Percentiles rank a stretch among this genome's conserved stretches.
Evolutionary conservation across 1,139 yeast species (phyloP).

Genomic region (Geotrichum restrictum): DNA sequence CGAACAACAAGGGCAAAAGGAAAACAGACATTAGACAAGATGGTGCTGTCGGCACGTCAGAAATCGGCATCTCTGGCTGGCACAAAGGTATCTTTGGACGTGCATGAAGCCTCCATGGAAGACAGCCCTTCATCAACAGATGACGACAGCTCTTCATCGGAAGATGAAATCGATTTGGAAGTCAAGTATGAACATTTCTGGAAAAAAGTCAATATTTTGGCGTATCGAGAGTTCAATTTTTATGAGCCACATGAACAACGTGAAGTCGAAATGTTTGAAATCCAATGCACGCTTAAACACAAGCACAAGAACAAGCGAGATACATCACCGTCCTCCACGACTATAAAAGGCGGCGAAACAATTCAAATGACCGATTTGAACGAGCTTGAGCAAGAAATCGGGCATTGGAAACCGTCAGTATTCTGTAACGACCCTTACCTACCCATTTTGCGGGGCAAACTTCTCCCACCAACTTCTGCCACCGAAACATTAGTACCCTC

Average conservation of each 20-base stretch:
- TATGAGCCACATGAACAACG: slow-evolving; percentile 36
- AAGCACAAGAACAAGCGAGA: not conserved
- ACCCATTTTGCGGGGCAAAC: slow-evolving; percentile 11
- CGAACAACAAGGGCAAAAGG: slow-evolving; percentile 16
- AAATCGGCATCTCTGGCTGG: not conserved
- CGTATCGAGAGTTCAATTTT: slow-evolving; percentile 39
- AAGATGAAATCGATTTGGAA: not conserved
- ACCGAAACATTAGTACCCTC: not conserved
- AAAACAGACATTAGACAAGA: slow-evolving; percentile 14
- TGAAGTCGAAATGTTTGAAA: slow-evolving; percentile 65
- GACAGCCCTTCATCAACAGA: not conserved
- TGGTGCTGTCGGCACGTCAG: slow-evolving; percentile 14
- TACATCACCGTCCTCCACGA: not conserved
- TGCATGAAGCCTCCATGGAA: not conserved
- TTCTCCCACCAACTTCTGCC: not conserved
- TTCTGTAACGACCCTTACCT: slow-evolving; percentile 30
- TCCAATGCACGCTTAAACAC: slow-evolving; percentile 44
- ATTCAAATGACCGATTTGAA: not conserved
- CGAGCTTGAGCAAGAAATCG: not conserved
- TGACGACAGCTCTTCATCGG: slow-evolving; percentile 3
- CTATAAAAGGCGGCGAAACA: not conserved
- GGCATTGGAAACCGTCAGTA: slow-evolving; percentile 49
- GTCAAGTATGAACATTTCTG: slow-evolving; percentile 28
- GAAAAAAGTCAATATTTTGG: slow-evolving; percentile 38
- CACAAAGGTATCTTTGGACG: not conserved